A percentile compares a stretch with the other conserved stretches of the same genome.
Conservation (phyloP, 352 stramenopile species). For the Globisporangium okanoganense region DNA sequence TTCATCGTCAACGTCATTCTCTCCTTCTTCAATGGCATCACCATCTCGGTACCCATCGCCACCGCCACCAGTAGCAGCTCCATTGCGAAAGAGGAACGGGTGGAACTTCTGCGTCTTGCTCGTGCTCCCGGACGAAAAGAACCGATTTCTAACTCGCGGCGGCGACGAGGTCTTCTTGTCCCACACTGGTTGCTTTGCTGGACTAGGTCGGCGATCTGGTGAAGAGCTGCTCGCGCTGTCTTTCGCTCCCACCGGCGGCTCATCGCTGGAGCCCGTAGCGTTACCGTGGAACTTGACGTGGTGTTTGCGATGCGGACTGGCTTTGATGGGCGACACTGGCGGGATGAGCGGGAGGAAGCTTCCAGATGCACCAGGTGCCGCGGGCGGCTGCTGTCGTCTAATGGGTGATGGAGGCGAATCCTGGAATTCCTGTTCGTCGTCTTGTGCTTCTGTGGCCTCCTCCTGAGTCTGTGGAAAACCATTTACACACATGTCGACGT, state of each 20-base stretch:
- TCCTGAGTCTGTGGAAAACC: background rate
- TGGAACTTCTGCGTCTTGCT: background rate
- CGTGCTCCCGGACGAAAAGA: slow-evolving; percentile 16
- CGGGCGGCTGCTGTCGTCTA: slow-evolving; percentile 1
- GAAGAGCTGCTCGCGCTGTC: background rate
- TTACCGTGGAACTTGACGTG: slow-evolving; percentile 29
- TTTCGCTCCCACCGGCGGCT: background rate
- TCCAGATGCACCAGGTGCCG: background rate
- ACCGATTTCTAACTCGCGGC: slow-evolving; percentile 32
- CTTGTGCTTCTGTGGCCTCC: background rate
- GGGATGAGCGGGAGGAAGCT: slow-evolving; percentile 33
- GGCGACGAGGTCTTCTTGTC: slow-evolving; percentile 27
- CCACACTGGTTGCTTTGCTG: slow-evolving; percentile 18
- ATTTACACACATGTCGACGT: background rate
- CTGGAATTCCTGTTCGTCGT: background rate
- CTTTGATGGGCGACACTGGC: slow-evolving; percentile 50
- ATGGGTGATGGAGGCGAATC: slow-evolving; percentile 1
- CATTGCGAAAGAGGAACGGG: background rate
- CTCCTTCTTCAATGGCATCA: background rate
- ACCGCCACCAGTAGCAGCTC: background rate
- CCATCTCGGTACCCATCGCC: too few relatives aligned
- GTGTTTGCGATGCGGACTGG: slow-evolving; percentile 35
- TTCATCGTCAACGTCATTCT: slow-evolving; percentile 16
- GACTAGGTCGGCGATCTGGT: slow-evolving; percentile 3
- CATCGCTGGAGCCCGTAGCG: background rate